Conservation (phyloP, 768 basidiomycete genomes). For the Lactarius vividus region DNA sequence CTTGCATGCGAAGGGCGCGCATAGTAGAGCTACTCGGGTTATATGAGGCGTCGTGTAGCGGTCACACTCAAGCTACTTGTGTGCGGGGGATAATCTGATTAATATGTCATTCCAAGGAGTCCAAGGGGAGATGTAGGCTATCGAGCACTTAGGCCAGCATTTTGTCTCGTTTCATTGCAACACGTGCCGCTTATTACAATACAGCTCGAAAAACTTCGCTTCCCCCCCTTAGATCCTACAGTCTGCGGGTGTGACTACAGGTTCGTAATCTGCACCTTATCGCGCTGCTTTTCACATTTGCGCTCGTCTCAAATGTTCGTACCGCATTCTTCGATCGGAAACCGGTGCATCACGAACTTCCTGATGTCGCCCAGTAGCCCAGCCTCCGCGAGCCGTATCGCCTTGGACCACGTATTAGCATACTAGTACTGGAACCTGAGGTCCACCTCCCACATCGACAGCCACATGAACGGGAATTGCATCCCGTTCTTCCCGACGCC, state of each 20-base stretch:
- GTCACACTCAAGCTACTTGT: no score
- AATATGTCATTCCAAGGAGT: no score
- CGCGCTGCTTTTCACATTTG: no score
- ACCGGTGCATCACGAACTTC: conserved; percentile 77
- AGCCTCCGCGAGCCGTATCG: conserved; percentile 71
- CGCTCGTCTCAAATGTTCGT: no score
- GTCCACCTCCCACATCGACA: conserved; percentile 68
- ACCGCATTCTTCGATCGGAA: no score
- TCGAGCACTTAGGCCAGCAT: no score
- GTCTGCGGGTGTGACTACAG: not conserved
- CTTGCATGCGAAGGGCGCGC: no score
- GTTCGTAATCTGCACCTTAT: conserved; percentile 35
- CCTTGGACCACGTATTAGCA: conserved; percentile 78
- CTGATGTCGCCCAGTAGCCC: conserved; percentile 68
- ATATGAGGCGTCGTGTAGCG: no score
- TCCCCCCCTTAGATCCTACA: not conserved
- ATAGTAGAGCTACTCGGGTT: no score
- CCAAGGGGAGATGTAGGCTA: no score
- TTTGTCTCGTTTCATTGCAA: not conserved
- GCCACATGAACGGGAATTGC: conserved; percentile 70
- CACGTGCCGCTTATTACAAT: not conserved
- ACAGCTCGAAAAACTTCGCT: not conserved
- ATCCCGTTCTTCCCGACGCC: conserved; percentile 62
- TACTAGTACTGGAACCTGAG: conserved; percentile 69
- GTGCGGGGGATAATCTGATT: no score